These are phyloP conservation scores for Blastobotrys proliferans DNA, from an alignment of 1,139 yeast genomes.

Conservation along the genomic window DNA sequence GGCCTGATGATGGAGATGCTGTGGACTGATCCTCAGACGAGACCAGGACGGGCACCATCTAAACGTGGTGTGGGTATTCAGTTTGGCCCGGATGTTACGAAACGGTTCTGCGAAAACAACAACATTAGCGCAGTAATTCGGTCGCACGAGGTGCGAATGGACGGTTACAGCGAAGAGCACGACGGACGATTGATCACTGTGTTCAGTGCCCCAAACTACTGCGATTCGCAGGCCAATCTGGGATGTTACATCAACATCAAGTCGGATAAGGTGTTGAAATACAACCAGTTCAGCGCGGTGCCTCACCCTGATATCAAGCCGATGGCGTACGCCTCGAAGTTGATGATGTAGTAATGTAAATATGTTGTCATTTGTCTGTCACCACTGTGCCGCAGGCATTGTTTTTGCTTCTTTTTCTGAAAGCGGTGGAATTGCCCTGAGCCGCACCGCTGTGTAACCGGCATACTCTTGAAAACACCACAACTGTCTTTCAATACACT, in stretches of 20 bases:
- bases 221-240: slow-evolving; percentile 84
- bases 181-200: slow-evolving; percentile 83
- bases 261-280: slow-evolving; percentile 53
- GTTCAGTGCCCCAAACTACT: slow-evolving; percentile 95
- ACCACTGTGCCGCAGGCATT: background rate
- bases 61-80: slow-evolving; percentile 95
- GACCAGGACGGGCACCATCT: slow-evolving; percentile 76
- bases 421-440: background rate
- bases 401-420: background rate
- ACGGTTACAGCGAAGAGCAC: slow-evolving; percentile 86
- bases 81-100: slow-evolving; percentile 94
- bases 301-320: slow-evolving; percentile 91
- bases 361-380: background rate
- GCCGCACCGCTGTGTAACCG: background rate
- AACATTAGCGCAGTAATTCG: slow-evolving; percentile 75
- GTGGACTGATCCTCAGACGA: slow-evolving; percentile 95
- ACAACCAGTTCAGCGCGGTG: slow-evolving; percentile 68
- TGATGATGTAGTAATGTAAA: slow-evolving; percentile 29
- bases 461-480: too few species aligned
- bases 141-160: slow-evolving; percentile 93
- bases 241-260: slow-evolving; percentile 81
- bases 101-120: slow-evolving; percentile 66
- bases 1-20: slow-evolving; percentile 94
- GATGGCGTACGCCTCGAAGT: slow-evolving; percentile 74
- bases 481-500: too few species aligned